Evolutionary conservation across 2,329 filamentous ascomycete genomes (phyloP).

Genomic region (Neonectria faginata): DNA sequence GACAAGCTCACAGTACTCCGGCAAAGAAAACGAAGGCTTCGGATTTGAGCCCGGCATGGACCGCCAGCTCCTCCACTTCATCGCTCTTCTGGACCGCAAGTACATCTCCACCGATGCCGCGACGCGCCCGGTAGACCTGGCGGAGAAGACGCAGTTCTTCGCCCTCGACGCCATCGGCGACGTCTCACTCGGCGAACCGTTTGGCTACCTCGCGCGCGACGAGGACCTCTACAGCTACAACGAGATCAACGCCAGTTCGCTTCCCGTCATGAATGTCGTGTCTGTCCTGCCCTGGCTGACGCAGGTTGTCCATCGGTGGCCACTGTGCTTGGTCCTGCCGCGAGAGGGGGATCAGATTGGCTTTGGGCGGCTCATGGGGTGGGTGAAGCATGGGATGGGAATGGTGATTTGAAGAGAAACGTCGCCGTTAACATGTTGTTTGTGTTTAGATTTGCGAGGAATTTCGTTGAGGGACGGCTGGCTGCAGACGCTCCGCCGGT

Average conservation of each 20-base stretch:
- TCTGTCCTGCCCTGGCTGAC: constrained; percentile 53
- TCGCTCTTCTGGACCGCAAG: constrained; percentile 60
- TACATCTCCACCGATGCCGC: constrained; percentile 56
- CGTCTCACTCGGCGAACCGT: constrained; percentile 63
- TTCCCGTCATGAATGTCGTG: constrained; percentile 53
- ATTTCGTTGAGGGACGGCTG: constrained; percentile 40
- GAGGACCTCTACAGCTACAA: constrained; percentile 61
- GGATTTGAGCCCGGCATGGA: constrained; percentile 56
- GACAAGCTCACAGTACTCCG: constrained; percentile 56
- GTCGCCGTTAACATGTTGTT: neutral
- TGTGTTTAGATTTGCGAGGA: constrained; percentile 32
- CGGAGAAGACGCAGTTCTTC: constrained; percentile 63
- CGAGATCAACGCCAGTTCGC: constrained; percentile 55
- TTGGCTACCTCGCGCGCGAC: constrained; percentile 63
- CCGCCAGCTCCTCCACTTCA: constrained; percentile 53
- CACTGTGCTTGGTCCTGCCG: constrained; percentile 51
- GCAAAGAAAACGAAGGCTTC: constrained; percentile 60
- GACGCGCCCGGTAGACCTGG: constrained; percentile 59
- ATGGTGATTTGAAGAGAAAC: neutral
- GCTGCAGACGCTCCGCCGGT: constrained; percentile 34
- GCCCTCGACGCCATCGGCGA: constrained; percentile 66
- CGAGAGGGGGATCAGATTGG: constrained; percentile 53
- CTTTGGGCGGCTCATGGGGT: constrained; percentile 55
- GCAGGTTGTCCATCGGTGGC: constrained; percentile 52
- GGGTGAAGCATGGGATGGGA: constrained; percentile 23